Conservation (phyloP, 495 filamentous ascomycete species). For the Penicillium nucicola region DNA sequence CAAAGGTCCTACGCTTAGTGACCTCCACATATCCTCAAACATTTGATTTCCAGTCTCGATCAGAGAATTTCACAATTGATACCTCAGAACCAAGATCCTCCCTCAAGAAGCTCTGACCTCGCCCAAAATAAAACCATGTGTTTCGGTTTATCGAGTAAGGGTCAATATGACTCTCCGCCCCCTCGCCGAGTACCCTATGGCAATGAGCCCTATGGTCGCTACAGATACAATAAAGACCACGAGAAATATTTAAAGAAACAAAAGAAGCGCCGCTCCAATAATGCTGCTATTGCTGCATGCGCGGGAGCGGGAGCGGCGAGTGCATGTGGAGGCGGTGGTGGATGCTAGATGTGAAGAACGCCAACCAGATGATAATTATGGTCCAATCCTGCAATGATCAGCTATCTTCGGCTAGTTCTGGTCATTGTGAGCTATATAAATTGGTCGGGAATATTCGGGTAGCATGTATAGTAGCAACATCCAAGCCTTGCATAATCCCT, state of each 20-base stretch:
- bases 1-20: too few species aligned
- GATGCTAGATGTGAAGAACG: not conserved
- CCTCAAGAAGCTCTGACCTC: too few species aligned
- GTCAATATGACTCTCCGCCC: conserved; percentile 1
- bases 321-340: conserved; percentile 3
- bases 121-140: conserved; percentile 4
- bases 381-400: not conserved
- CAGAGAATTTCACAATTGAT: not conserved
- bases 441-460: too few species aligned
- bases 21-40: too few species aligned
- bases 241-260: not conserved
- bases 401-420: not conserved
- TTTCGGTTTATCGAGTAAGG: not conserved
- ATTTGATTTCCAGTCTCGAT: not conserved
- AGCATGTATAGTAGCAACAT: too few species aligned
- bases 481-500: too few species aligned
- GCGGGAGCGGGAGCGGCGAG: not conserved
- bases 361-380: not conserved
- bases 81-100: not conserved
- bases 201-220: not conserved
- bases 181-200: not conserved
- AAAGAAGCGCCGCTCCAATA: not conserved
- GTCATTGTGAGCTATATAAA: too few species aligned
- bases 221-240: conserved; percentile 1
- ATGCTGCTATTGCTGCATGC: not conserved